These are phyloP conservation scores for Plantago rigida DNA, from an alignment of 305 asterid genomes.

Conservation along the genomic window DNA sequence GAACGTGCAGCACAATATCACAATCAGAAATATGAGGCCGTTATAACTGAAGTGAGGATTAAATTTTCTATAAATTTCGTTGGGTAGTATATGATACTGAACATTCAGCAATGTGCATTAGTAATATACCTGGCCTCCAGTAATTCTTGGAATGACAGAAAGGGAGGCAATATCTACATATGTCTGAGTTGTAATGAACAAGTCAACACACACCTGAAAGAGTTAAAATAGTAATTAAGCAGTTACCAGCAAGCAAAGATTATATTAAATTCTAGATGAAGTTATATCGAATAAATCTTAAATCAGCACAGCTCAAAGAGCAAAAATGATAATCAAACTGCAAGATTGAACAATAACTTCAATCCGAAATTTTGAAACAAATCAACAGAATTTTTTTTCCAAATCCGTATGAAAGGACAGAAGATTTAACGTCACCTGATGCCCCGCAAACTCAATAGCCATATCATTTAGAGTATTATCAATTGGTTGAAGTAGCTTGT, in stretches of 20 bases:
- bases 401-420: slow-evolving; percentile 12
- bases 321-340: slow-evolving; percentile 23
- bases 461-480: slow-evolving; percentile 65
- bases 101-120: slow-evolving; percentile 17
- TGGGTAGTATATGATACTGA: neutral
- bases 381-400: neutral
- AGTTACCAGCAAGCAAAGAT: slow-evolving; percentile 17
- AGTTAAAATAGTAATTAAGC: slow-evolving; percentile 23
- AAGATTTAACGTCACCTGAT: slow-evolving; percentile 51
- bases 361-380: slow-evolving; percentile 5
- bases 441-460: slow-evolving; percentile 86
- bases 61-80: neutral
- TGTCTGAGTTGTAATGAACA: slow-evolving; percentile 73
- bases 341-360: slow-evolving; percentile 11
- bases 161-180: slow-evolving; percentile 81
- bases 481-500: slow-evolving; percentile 75
- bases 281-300: slow-evolving; percentile 72
- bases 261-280: too few species aligned
- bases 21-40: slow-evolving; percentile 1
- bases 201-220: slow-evolving; percentile 79
- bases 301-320: slow-evolving; percentile 64
- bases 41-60: neutral
- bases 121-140: slow-evolving; percentile 74
- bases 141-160: slow-evolving; percentile 70
- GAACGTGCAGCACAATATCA: slow-evolving; percentile 25